phyloP scores from a whole-genome alignment of 768 basidiomycete species.

The Macrocybe gigantea region DNA sequence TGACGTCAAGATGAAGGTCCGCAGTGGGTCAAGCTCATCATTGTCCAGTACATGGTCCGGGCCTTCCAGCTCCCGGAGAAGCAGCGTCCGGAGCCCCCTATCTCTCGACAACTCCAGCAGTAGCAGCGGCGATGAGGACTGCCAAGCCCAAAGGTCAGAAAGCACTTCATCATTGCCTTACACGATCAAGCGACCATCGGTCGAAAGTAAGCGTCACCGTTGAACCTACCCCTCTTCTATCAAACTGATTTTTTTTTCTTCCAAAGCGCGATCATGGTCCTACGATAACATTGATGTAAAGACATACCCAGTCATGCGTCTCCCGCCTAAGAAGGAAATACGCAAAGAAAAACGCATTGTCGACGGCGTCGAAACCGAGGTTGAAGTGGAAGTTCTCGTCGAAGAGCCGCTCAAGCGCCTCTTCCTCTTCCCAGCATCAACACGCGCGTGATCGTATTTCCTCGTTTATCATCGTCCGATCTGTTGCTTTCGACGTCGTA shows the following conservation, averaged over 20 bases:
- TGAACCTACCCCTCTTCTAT: not conserved
- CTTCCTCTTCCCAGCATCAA: constrained; percentile 55
- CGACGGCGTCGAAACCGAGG: constrained; percentile 44
- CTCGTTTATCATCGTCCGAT: not conserved
- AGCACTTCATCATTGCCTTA: constrained; percentile 13
- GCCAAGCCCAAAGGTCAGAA: constrained; percentile 16
- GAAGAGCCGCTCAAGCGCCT: constrained; percentile 53
- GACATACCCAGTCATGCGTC: constrained; percentile 60
- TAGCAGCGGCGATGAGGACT: constrained; percentile 23
- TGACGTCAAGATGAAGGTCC: constrained; percentile 34
- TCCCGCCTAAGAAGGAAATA: constrained; percentile 39
- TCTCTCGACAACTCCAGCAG: constrained; percentile 16
- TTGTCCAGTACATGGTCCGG: constrained; percentile 28
- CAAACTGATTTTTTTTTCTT: constrained; percentile 5
- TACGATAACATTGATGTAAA: constrained; percentile 54
- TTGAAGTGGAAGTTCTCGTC: constrained; percentile 50
- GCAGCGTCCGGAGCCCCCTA: constrained; percentile 26
- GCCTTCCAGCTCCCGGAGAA: constrained; percentile 10
- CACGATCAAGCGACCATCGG: constrained; percentile 30
- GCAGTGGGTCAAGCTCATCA: constrained; percentile 28
- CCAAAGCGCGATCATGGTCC: constrained; percentile 64
- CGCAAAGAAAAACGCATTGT: constrained; percentile 49
- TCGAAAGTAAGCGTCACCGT: constrained; percentile 43
- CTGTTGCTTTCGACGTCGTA: constrained; percentile 6
- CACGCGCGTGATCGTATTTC: constrained; percentile 2